Conservation (phyloP, 1,284 basidiomycete genomes). For the Mycena sp. region DNA sequence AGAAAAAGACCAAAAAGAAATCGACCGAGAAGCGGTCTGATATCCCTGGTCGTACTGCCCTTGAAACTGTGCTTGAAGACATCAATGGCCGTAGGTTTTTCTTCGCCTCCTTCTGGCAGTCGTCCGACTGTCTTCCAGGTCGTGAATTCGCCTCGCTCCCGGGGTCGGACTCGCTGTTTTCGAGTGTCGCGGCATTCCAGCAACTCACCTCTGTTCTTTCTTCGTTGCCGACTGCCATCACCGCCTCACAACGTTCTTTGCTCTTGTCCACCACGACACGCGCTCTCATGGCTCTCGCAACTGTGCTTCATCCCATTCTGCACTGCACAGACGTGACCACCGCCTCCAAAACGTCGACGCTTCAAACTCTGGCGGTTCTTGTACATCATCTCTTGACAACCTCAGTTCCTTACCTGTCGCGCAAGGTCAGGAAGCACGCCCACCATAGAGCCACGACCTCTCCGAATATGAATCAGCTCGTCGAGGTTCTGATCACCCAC, state of each 20-base stretch:
- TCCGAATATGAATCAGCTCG: slow-evolving; percentile 29
- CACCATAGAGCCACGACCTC: neutral
- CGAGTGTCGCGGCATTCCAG: slow-evolving; percentile 40
- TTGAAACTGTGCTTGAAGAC: slow-evolving; percentile 31
- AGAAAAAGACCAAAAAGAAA: slow-evolving; percentile 38
- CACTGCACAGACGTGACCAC: slow-evolving; percentile 1
- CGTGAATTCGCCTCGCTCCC: slow-evolving; percentile 14
- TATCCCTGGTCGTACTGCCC: slow-evolving; percentile 7
- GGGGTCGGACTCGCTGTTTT: slow-evolving; percentile 35
- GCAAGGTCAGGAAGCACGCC: slow-evolving; percentile 10
- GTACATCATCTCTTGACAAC: slow-evolving; percentile 33
- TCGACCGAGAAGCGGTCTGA: neutral
- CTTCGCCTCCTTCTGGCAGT: too few relatives aligned
- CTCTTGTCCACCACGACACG: slow-evolving; percentile 42
- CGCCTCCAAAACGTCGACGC: slow-evolving; percentile 14
- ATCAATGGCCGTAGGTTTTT: slow-evolving; percentile 8
- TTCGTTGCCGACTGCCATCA: slow-evolving; percentile 10
- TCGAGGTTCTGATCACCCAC: slow-evolving; percentile 35
- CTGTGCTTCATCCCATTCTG: slow-evolving; percentile 24
- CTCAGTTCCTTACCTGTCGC: slow-evolving; percentile 28
- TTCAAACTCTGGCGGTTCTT: slow-evolving; percentile 28
- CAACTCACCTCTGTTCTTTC: slow-evolving; percentile 36
- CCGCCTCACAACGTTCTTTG: slow-evolving; percentile 34
- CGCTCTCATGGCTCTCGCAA: slow-evolving; percentile 40
- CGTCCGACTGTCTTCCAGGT: neutral